phyloP scores from a whole-genome alignment of 805 yeast species.

The Cyberlindnera samutprakarnensis region DNA sequence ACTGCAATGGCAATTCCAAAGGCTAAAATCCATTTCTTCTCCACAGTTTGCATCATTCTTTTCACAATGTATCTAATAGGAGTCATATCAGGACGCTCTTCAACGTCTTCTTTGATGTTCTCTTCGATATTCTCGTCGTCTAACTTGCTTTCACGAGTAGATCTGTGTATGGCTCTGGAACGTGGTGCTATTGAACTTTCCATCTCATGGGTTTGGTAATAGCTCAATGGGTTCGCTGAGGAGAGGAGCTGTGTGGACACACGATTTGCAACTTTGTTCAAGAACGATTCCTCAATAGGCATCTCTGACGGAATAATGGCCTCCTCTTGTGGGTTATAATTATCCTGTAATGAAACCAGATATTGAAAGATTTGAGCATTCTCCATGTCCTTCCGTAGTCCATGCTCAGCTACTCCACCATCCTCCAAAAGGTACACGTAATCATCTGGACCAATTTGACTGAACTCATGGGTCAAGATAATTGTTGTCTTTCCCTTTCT shows the following conservation, averaged over 20 bases:
- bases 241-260: constrained; percentile 17
- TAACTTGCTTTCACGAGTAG: neutral
- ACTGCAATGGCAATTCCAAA: constrained; percentile 50
- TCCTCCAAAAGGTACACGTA: constrained; percentile 48
- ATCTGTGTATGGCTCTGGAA: constrained; percentile 6
- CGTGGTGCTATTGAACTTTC: constrained; percentile 1
- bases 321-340: constrained; percentile 2
- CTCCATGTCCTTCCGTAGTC: constrained; percentile 29
- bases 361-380: constrained; percentile 12
- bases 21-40: constrained; percentile 22
- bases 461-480: constrained; percentile 70
- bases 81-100: constrained; percentile 19
- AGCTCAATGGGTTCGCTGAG: constrained; percentile 14
- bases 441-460: constrained; percentile 51
- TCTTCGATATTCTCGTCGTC: constrained; percentile 1
- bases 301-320: neutral
- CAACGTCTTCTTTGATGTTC: constrained; percentile 4
- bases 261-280: constrained; percentile 3
- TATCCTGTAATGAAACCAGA: constrained; percentile 14
- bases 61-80: constrained; percentile 23
- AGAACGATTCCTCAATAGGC: constrained; percentile 2
- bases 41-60: constrained; percentile 23
- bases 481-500: constrained; percentile 69
- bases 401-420: constrained; percentile 47
- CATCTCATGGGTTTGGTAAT: constrained; percentile 5